These are phyloP conservation scores for Hymenochaete sp. DNA, from an alignment of 1,284 basidiomycete species.

Conservation along the genomic window DNA sequence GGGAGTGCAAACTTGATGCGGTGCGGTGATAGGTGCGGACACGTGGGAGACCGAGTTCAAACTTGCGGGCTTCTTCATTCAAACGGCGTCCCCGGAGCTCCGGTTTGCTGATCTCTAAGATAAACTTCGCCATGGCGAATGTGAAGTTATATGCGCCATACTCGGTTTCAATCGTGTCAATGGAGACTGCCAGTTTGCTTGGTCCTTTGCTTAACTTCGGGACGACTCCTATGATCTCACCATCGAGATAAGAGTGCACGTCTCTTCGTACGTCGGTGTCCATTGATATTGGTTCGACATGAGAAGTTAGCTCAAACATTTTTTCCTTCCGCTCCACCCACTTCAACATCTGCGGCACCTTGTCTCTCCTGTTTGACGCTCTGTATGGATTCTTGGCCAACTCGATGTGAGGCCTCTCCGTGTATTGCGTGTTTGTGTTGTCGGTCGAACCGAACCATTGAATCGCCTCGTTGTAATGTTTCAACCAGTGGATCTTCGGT, in stretches of 20 bases:
- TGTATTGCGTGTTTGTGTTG: slow-evolving; percentile 28
- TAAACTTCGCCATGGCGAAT: neutral
- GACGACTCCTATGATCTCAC: neutral
- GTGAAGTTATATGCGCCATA: slow-evolving; percentile 1
- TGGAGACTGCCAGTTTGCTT: no score
- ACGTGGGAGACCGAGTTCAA: neutral
- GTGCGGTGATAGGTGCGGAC: neutral
- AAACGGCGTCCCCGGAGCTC: neutral
- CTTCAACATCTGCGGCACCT: slow-evolving; percentile 29
- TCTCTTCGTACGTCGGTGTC: neutral
- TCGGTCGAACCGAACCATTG: slow-evolving; percentile 25
- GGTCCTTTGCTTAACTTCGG: neutral
- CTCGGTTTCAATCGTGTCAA: neutral
- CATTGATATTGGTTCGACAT: neutral
- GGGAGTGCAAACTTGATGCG: neutral
- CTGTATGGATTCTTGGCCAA: slow-evolving; percentile 24
- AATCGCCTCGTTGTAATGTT: slow-evolving; percentile 28
- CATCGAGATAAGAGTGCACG: neutral
- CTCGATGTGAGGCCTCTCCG: slow-evolving; percentile 24
- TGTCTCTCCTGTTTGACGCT: slow-evolving; percentile 22
- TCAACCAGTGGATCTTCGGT: slow-evolving; percentile 21
- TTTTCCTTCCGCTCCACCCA: slow-evolving; percentile 23
- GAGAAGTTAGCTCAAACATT: neutral
- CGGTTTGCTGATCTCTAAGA: neutral
- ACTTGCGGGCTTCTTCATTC: neutral